phyloP scores from a whole-genome alignment of 2,329 filamentous ascomycete genomes.

The Ophiostoma montium region DNA sequence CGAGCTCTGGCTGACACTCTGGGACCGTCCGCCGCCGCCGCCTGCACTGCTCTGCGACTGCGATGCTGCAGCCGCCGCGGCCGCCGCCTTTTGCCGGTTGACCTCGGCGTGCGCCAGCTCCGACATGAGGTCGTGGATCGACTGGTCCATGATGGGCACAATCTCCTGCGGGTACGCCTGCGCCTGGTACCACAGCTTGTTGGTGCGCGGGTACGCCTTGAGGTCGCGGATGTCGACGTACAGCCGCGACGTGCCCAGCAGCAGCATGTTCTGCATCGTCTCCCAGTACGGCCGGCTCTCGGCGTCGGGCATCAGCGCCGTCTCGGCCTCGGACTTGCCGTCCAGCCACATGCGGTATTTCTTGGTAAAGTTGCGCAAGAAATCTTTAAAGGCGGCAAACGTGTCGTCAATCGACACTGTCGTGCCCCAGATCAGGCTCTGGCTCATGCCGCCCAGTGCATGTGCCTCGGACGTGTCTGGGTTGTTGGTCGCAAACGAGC shows the following conservation, averaged over 20 bases:
- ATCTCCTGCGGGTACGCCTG: slow-evolving; percentile 94
- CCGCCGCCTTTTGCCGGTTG: slow-evolving; percentile 44
- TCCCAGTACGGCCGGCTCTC: slow-evolving; percentile 72
- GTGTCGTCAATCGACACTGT: slow-evolving; percentile 90
- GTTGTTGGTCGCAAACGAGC: slow-evolving; percentile 49
- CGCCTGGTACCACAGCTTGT: slow-evolving; percentile 90
- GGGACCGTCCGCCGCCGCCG: slow-evolving; percentile 3
- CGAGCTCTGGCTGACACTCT: slow-evolving; percentile 41
- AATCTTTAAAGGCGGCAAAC: slow-evolving; percentile 77
- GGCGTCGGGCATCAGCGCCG: slow-evolving; percentile 52
- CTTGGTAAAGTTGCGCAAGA: slow-evolving; percentile 77
- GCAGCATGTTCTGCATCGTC: slow-evolving; percentile 79
- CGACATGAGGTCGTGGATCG: slow-evolving; percentile 83
- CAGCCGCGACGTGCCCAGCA: slow-evolving; percentile 68
- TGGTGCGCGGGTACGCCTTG: slow-evolving; percentile 80
- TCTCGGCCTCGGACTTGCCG: slow-evolving; percentile 66
- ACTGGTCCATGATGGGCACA: slow-evolving; percentile 90
- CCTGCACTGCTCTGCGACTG: slow-evolving; percentile 14
- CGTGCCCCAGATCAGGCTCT: slow-evolving; percentile 88
- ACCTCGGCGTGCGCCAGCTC: slow-evolving; percentile 75
- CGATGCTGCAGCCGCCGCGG: slow-evolving; percentile 11
- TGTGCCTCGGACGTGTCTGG: slow-evolving; percentile 89
- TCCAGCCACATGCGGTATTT: slow-evolving; percentile 92
- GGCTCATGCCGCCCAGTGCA: slow-evolving; percentile 65
- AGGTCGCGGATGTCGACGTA: slow-evolving; percentile 84